Percentiles rank a stretch among this genome's conserved stretches.
Conservation (phyloP, 83 land plant genomes). For the Picea abies region DNA sequence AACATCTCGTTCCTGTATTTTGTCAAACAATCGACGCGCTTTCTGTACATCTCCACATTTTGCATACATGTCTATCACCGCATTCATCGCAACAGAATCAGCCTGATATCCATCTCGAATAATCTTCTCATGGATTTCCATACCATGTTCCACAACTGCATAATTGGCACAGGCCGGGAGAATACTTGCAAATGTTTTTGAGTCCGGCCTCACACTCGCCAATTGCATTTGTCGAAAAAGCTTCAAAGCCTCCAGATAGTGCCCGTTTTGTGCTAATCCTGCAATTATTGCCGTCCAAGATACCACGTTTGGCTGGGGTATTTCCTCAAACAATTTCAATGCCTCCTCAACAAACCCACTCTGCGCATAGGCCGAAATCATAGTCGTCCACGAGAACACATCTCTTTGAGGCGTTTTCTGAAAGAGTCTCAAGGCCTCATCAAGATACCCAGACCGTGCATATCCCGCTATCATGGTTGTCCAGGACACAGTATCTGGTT, state of each 20-base stretch:
- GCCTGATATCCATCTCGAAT: constrained; percentile 8
- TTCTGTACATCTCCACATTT: constrained; percentile 30
- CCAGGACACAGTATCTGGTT: too few relatives aligned
- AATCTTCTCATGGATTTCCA: constrained; percentile 28
- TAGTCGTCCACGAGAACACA: neutral
- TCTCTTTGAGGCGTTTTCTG: neutral
- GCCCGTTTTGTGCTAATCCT: constrained; percentile 44
- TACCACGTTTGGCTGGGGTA: constrained; percentile 25
- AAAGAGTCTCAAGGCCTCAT: neutral
- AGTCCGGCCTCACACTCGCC: constrained; percentile 22
- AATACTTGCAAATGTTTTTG: constrained; percentile 33
- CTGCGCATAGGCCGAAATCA: constrained; percentile 2
- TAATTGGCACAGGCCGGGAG: constrained; percentile 38
- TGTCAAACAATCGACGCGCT: constrained; percentile 36
- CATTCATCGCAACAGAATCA: constrained; percentile 43
- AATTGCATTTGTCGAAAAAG: constrained; percentile 34
- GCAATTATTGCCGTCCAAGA: constrained; percentile 66
- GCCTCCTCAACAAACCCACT: neutral
- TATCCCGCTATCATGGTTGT: neutral
- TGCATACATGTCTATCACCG: constrained; percentile 43
- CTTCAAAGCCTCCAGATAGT: constrained; percentile 32
- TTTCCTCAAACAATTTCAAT: neutral
- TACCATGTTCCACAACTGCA: constrained; percentile 24
- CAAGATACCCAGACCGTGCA: neutral
- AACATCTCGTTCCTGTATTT: constrained; percentile 26